phyloP scores from a whole-genome alignment of 2,329 filamentous ascomycete genomes.

The Fusarium pseudocircinatum region DNA sequence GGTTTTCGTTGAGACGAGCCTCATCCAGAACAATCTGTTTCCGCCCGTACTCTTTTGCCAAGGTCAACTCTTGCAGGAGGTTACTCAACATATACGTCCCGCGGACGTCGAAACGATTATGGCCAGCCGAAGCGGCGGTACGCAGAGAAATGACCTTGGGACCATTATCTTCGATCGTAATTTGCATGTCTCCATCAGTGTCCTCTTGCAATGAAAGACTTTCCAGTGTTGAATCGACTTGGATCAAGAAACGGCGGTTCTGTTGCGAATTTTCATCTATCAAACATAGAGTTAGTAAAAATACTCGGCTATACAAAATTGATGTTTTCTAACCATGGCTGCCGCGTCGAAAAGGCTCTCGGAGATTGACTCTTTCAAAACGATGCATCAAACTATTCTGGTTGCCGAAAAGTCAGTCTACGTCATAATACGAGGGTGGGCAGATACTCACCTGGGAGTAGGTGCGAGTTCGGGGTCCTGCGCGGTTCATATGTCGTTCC shows the following conservation, averaged over 20 bases:
- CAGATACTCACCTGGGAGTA: conserved; percentile 61
- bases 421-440: not conserved
- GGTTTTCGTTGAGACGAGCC: conserved; percentile 91
- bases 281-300: conserved; percentile 4
- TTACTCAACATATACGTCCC: conserved; percentile 99
- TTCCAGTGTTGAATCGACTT: conserved; percentile 85
- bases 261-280: conserved; percentile 78
- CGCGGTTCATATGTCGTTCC: conserved; percentile 63
- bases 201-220: conserved; percentile 86
- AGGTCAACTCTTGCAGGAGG: conserved; percentile 89
- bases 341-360: conserved; percentile 66
- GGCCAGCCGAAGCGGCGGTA: conserved; percentile 85
- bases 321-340: conserved; percentile 61
- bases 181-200: conserved; percentile 93
- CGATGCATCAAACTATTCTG: conserved; percentile 65
- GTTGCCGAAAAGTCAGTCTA: conserved; percentile 41
- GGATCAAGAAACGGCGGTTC: conserved; percentile 81
- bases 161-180: conserved; percentile 94
- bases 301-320: not conserved
- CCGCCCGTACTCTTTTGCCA: conserved; percentile 90
- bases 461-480: conserved; percentile 62
- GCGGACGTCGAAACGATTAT: conserved; percentile 88
- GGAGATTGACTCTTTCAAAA: conserved; percentile 61
- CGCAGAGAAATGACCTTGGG: conserved; percentile 90
- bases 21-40: conserved; percentile 93